Conservation (phyloP, 169 alveolate genomes). For the Cryptosporidium tyzzeri region DNA sequence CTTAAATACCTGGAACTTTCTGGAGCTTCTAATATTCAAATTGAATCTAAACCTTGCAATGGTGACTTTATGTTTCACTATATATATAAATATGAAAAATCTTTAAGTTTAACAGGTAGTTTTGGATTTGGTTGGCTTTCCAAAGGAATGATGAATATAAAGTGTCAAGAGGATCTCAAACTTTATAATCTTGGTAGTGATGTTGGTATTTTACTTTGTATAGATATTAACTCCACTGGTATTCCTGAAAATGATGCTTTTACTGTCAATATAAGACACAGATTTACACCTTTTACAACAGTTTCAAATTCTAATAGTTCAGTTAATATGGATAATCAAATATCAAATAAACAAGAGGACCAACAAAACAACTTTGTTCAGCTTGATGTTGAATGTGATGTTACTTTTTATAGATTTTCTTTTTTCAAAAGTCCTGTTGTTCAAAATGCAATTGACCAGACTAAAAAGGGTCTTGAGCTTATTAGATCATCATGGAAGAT, state of each 20-base stretch:
- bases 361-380: constrained; percentile 31
- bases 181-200: constrained; percentile 54
- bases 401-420: constrained; percentile 56
- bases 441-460: constrained; percentile 59
- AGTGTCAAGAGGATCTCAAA: constrained; percentile 37
- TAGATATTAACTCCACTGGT: constrained; percentile 62
- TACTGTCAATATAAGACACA: constrained; percentile 56
- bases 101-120: constrained; percentile 35
- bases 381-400: constrained; percentile 69
- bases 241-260: constrained; percentile 74
- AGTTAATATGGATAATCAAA: not conserved
- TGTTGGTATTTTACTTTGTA: constrained; percentile 45
- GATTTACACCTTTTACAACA: constrained; percentile 50
- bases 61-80: constrained; percentile 35
- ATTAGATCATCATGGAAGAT: constrained; percentile 57
- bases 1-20: constrained; percentile 33
- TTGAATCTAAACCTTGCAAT: constrained; percentile 37
- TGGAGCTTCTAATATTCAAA: constrained; percentile 55
- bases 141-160: constrained; percentile 6
- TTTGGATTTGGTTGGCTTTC: constrained; percentile 69
- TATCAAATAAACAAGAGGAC: not conserved
- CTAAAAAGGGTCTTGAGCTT: constrained; percentile 35
- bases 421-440: constrained; percentile 54
- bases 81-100: constrained; percentile 44
- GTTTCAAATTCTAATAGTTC: not conserved